A percentile compares a stretch with the other conserved stretches of the same genome.
Conservation (phyloP, 2,329 filamentous ascomycete genomes). For the Ambrosiella beaveri region DNA sequence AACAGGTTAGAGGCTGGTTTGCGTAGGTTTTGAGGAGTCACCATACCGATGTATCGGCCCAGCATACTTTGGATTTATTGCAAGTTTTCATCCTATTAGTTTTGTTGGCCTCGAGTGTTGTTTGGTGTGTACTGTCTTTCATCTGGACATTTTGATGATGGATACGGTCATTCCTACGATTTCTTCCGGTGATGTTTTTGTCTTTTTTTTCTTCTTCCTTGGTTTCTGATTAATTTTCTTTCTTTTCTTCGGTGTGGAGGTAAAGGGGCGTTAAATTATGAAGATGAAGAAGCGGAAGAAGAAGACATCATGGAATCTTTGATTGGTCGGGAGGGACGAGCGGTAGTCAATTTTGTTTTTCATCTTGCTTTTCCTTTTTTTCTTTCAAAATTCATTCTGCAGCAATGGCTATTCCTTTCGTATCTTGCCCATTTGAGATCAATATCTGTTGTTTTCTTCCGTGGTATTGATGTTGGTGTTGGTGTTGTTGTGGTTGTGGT, state of each 20-base stretch:
- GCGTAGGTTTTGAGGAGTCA: background rate
- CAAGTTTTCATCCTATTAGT: too few species aligned
- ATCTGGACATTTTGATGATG: background rate
- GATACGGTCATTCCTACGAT: background rate
- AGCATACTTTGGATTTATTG: too few species aligned
- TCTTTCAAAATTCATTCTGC: background rate
- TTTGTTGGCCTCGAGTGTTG: background rate
- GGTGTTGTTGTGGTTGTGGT: too few species aligned
- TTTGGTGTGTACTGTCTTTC: background rate
- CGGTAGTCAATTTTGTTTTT: background rate
- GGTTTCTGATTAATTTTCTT: background rate
- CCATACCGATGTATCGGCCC: too few species aligned
- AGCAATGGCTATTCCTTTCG: background rate
- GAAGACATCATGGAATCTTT: background rate
- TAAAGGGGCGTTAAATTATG: too few species aligned
- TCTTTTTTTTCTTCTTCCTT: background rate
- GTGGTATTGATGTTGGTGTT: too few species aligned
- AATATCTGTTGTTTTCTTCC: too few species aligned
- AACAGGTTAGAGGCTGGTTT: conserved; percentile 2
- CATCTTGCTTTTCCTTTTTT: background rate
- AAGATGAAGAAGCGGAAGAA: too few species aligned
- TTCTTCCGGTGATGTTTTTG: background rate
- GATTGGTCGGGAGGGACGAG: background rate
- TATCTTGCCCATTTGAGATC: too few species aligned
- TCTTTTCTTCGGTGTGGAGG: background rate